A percentile compares a stretch with the other conserved stretches of the same genome.
phyloP scores from a whole-genome alignment of 2,329 filamentous ascomycete genomes.

The Colletotrichum sublineola region DNA sequence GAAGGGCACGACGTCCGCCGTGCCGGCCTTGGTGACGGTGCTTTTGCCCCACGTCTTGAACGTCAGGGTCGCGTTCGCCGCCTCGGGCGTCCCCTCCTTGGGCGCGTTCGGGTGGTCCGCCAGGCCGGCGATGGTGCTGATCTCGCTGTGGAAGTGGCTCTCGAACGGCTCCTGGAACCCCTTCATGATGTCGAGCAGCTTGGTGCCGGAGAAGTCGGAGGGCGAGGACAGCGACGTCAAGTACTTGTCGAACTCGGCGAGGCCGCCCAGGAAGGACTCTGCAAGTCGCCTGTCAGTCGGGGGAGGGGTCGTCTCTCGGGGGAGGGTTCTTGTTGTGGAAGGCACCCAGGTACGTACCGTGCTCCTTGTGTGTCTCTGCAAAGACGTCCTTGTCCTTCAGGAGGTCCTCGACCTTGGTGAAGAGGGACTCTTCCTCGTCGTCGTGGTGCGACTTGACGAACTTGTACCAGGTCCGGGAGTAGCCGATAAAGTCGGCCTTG shows the following conservation, averaged over 20 bases:
- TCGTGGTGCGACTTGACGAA: constrained; percentile 73
- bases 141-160: constrained; percentile 68
- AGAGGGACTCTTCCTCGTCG: constrained; percentile 70
- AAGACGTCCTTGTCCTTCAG: constrained; percentile 65
- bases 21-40: constrained; percentile 72
- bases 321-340: not conserved
- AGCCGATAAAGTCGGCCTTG: constrained; percentile 69
- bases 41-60: constrained; percentile 74
- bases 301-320: too few species aligned
- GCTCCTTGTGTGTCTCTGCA: constrained; percentile 66
- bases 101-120: constrained; percentile 65
- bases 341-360: constrained; percentile 58
- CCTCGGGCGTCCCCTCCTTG: constrained; percentile 58
- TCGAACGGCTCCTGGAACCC: constrained; percentile 65
- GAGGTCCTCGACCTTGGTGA: constrained; percentile 67
- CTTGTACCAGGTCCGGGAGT: constrained; percentile 69
- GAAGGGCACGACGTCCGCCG: constrained; percentile 72
- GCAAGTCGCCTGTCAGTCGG: not conserved
- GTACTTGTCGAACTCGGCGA: constrained; percentile 66
- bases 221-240: constrained; percentile 59
- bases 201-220: constrained; percentile 57
- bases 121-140: constrained; percentile 64
- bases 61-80: constrained; percentile 59
- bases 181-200: constrained; percentile 64
- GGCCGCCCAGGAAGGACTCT: constrained; percentile 65